A percentile compares a stretch with the other conserved stretches of the same genome.
These are phyloP conservation scores for Parmelia sp. DNA, from an alignment of 495 filamentous ascomycete species.

Conservation along the genomic window DNA sequence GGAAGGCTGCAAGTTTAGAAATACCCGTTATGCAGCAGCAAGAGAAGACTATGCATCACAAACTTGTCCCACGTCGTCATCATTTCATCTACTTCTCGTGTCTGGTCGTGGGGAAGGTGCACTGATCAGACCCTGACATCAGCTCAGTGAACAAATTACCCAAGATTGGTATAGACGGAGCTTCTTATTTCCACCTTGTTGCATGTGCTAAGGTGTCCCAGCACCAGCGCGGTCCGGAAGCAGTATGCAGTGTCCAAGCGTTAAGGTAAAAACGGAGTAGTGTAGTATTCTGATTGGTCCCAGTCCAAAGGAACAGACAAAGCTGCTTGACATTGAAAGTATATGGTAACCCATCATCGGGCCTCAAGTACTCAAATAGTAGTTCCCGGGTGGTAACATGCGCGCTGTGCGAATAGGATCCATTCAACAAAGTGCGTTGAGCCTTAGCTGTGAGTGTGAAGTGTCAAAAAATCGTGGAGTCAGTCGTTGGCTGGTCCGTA, in stretches of 20 bases:
- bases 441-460: not conserved
- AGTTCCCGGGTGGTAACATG: not conserved
- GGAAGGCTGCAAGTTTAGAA: not conserved
- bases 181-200: not conserved
- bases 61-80: not conserved
- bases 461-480: slow-evolving; percentile 2
- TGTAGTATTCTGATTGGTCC: slow-evolving; percentile 10
- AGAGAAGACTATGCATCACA: not conserved
- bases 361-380: not conserved
- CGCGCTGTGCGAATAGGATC: not conserved
- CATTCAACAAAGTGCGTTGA: not conserved
- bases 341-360: not conserved
- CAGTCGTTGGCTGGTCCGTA: not conserved
- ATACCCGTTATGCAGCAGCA: not conserved
- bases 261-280: slow-evolving; percentile 5
- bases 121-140: not conserved
- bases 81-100: not conserved
- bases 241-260: slow-evolving; percentile 14
- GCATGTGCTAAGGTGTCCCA: not conserved
- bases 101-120: not conserved
- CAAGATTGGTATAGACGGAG: not conserved
- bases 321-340: not conserved
- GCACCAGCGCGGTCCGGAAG: not conserved
- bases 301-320: not conserved
- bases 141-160: not conserved